A percentile compares a stretch with the other conserved stretches of the same genome.
Evolutionary conservation across 306 rosid species (phyloP).

Genomic region (Cyamopsis tetragonoloba): DNA sequence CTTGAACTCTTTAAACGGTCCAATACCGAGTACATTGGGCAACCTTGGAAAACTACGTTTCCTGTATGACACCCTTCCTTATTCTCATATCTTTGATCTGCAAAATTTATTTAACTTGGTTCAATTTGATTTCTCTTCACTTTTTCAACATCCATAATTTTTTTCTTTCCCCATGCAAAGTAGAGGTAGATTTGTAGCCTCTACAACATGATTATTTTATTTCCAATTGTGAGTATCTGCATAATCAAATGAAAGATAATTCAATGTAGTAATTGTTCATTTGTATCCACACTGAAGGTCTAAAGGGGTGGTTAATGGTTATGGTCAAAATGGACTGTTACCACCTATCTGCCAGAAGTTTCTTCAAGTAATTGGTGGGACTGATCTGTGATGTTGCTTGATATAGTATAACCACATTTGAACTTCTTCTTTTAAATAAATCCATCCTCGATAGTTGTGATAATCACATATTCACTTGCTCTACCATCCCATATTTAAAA

Average conservation of each 20-base stretch:
- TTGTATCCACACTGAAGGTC: not conserved
- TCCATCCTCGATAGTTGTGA: not conserved
- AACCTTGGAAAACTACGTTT: constrained; percentile 62
- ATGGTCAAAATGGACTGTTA: not conserved
- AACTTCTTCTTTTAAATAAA: not conserved
- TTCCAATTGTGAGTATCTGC: constrained; percentile 3
- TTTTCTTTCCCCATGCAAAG: constrained; percentile 5
- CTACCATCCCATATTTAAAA: not conserved
- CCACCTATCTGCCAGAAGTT: not conserved
- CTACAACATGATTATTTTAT: not conserved
- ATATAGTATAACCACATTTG: not conserved
- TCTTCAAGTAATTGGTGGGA: not conserved
- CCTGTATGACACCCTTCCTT: constrained; percentile 64
- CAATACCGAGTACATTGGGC: constrained; percentile 55
- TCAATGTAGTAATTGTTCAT: not conserved
- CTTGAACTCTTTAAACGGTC: constrained; percentile 51
- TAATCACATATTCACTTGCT: not conserved
- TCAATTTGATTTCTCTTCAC: constrained; percentile 2
- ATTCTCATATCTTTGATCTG: constrained; percentile 25
- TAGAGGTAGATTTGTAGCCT: not conserved
- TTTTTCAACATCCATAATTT: not conserved
- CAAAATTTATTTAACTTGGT: constrained; percentile 1
- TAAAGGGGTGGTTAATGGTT: not conserved
- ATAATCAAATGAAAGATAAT: not conserved
- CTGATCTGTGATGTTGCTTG: not conserved